A percentile compares a stretch with the other conserved stretches of the same genome.
phyloP scores from a whole-genome alignment of 2,329 filamentous ascomycete species.

The Nakataea oryzae region DNA sequence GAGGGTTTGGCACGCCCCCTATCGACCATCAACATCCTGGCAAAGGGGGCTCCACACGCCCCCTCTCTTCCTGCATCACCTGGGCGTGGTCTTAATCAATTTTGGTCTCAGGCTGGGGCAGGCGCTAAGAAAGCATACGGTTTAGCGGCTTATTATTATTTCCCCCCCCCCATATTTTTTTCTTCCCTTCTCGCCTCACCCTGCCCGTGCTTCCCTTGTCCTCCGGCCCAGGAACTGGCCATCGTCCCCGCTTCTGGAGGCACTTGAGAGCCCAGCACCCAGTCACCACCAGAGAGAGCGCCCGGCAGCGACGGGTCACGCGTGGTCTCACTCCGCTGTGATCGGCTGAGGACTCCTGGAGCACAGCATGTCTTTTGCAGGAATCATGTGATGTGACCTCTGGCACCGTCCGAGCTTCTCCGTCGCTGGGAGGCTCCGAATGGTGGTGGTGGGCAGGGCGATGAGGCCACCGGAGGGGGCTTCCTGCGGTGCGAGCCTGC shows the following conservation, averaged over 20 bases:
- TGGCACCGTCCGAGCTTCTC: not conserved
- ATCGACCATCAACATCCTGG: too few species aligned
- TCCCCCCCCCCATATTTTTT: not conserved
- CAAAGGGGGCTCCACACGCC: not conserved
- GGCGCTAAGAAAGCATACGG: not conserved
- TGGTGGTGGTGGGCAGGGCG: not conserved
- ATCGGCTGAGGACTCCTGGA: not conserved
- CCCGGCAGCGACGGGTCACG: not conserved
- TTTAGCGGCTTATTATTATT: not conserved
- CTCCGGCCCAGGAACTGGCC: not conserved
- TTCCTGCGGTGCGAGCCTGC: not conserved
- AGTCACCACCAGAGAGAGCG: too few species aligned
- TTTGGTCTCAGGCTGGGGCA: not conserved
- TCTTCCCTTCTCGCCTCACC: not conserved
- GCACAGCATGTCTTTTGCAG: not conserved
- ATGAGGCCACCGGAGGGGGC: not conserved
- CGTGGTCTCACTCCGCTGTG: not conserved
- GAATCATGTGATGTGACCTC: conserved; percentile 1
- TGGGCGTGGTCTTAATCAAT: not conserved
- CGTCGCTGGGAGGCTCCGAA: not conserved
- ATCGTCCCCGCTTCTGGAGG: too few species aligned
- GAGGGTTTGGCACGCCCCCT: not conserved
- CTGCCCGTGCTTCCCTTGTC: not conserved
- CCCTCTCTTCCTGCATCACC: not conserved
- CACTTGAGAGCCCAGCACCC: too few species aligned